Conservation (phyloP, 176 grass and related monocot genomes). For the Puya raimondii region DNA sequence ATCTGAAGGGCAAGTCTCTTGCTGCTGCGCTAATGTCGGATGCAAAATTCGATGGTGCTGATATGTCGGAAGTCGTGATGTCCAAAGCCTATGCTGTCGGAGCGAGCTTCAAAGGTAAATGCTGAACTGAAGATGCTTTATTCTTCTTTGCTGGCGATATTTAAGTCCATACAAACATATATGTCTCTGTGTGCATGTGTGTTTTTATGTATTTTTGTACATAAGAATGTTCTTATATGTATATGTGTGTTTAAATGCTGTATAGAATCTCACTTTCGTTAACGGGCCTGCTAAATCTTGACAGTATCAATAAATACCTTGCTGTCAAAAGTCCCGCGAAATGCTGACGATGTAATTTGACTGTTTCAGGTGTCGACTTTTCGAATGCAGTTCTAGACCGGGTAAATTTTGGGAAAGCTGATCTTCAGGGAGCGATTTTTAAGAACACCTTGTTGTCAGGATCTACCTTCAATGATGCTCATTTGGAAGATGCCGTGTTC, state of each 20-base stretch:
- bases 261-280: background rate
- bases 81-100: conserved; percentile 95
- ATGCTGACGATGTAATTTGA: background rate
- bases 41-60: conserved; percentile 77
- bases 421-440: conserved; percentile 75
- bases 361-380: conserved; percentile 60
- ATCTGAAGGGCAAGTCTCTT: conserved; percentile 87
- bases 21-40: conserved; percentile 70
- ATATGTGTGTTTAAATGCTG: background rate
- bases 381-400: conserved; percentile 85
- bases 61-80: conserved; percentile 91
- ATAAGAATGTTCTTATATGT: too few species aligned
- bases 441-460: conserved; percentile 66
- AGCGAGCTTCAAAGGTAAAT: conserved; percentile 83
- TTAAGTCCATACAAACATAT: too few species aligned
- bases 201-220: too few species aligned
- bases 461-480: conserved; percentile 67
- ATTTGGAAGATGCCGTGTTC: conserved; percentile 45
- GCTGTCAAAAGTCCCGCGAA: background rate
- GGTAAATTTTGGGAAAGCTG: conserved; percentile 62
- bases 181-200: too few species aligned
- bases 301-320: background rate
- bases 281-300: background rate
- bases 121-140: background rate
- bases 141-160: background rate